These are phyloP conservation scores for Exophiala dermatitidis DNA, from an alignment of 2,329 filamentous ascomycete genomes.

Conservation along the genomic window DNA sequence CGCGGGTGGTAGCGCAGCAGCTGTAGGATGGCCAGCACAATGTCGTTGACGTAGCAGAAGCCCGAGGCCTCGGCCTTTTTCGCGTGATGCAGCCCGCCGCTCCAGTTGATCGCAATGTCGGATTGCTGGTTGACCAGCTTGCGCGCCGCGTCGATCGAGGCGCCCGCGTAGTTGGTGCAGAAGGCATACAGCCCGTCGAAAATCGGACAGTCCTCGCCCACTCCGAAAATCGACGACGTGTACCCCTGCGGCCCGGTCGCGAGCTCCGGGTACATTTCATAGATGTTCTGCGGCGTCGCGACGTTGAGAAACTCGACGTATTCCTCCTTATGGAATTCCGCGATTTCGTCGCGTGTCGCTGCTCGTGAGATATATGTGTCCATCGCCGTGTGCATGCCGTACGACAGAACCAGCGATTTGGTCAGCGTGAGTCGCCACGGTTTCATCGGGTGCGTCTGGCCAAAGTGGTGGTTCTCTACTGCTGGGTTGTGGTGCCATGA, in stretches of 20 bases:
- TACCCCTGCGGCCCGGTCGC: constrained; percentile 22
- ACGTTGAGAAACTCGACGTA: constrained; percentile 83
- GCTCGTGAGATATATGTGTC: constrained; percentile 80
- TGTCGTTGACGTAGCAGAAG: constrained; percentile 99
- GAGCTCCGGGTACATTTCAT: constrained; percentile 41
- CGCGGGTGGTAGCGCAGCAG: constrained; percentile 73
- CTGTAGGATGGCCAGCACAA: constrained; percentile 86
- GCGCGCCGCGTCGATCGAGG: constrained; percentile 80
- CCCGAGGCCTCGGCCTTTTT: constrained; percentile 90
- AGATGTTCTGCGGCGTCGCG: constrained; percentile 63
- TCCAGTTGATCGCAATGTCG: constrained; percentile 97
- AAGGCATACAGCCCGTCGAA: constrained; percentile 96
- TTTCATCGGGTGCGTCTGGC: constrained; percentile 96
- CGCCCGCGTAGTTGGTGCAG: constrained; percentile 86
- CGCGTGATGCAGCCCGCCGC: constrained; percentile 89
- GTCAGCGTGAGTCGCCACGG: constrained; percentile 94
- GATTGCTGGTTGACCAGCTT: constrained; percentile 81
- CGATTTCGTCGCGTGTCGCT: constrained; percentile 81
- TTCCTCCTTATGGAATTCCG: constrained; percentile 76
- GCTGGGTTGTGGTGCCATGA: constrained; percentile 93
- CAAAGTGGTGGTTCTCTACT: constrained; percentile 95
- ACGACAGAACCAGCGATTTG: constrained; percentile 88
- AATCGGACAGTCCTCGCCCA: constrained; percentile 90
- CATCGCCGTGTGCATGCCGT: constrained; percentile 95
- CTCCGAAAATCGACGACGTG: constrained; percentile 61